phyloP scores from a whole-genome alignment of 2,329 filamentous ascomycete genomes.

The Emergomyces pasteurianus region DNA sequence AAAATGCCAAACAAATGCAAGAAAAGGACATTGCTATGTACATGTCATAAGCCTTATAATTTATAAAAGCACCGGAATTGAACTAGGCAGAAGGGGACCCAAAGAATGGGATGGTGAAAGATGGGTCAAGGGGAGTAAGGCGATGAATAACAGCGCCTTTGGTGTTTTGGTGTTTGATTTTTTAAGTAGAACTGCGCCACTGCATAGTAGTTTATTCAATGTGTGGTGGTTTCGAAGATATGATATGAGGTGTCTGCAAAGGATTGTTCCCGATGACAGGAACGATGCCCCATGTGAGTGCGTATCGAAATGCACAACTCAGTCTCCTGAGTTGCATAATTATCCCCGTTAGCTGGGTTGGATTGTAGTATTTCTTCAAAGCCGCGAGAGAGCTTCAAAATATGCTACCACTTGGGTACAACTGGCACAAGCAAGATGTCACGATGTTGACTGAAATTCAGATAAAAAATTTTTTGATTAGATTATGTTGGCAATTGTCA shows the following conservation, averaged over 20 bases:
- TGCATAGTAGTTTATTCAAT: background rate
- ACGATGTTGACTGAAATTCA: background rate
- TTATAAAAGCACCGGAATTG: background rate
- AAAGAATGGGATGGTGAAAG: background rate
- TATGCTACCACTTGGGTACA: background rate
- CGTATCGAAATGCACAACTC: background rate
- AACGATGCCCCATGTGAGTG: background rate
- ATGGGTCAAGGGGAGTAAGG: background rate
- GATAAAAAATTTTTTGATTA: constrained; percentile 13
- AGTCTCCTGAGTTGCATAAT: background rate
- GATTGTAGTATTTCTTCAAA: background rate
- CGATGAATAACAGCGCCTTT: no score
- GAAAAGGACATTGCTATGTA: background rate
- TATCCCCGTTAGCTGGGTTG: background rate
- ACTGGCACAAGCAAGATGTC: background rate
- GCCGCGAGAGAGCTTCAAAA: background rate
- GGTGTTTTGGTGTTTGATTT: no score
- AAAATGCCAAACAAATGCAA: background rate
- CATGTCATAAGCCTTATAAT: background rate
- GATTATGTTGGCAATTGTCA: constrained; percentile 38
- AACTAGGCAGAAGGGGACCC: background rate
- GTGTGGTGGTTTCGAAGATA: background rate
- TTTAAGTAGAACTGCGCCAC: background rate
- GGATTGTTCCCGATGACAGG: background rate
- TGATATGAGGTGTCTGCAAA: background rate